Evolutionary conservation across 2,329 filamentous ascomycete genomes (phyloP).

Genomic region (Fusarium sterilihyphosum): DNA sequence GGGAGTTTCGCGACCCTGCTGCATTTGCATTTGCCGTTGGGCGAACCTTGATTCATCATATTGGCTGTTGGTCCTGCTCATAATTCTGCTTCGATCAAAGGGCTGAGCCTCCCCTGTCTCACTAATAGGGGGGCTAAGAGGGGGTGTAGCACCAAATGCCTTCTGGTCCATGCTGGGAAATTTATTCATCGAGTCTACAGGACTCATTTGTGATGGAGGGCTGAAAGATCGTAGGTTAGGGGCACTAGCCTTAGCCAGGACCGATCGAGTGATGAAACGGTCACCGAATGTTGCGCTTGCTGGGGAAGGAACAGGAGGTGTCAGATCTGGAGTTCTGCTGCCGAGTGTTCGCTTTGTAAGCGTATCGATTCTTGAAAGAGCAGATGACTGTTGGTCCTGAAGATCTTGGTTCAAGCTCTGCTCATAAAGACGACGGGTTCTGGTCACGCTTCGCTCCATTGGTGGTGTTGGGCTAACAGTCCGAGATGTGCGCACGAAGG

Average conservation of each 20-base stretch:
- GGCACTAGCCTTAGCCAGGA: conserved; percentile 69
- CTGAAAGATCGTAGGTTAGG: conserved; percentile 72
- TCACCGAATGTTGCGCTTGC: conserved; percentile 56
- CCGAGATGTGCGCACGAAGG: conserved; percentile 50
- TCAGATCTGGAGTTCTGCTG: conserved; percentile 61
- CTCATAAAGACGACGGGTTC: conserved; percentile 82
- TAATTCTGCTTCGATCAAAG: conserved; percentile 84
- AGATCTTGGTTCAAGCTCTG: conserved; percentile 82
- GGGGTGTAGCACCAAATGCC: conserved; percentile 49
- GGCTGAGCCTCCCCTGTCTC: conserved; percentile 74
- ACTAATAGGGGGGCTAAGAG: conserved; percentile 68
- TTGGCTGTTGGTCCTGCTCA: conserved; percentile 70
- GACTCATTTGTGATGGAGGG: conserved; percentile 54
- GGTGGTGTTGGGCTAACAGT: conserved; percentile 53
- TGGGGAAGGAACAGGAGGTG: conserved; percentile 58
- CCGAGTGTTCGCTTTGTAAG: conserved; percentile 69
- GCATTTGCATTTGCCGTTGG: conserved; percentile 82
- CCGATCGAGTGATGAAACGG: conserved; percentile 57
- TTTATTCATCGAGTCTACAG: conserved; percentile 50
- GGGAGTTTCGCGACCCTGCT: conserved; percentile 76
- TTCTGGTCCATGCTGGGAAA: conserved; percentile 50
- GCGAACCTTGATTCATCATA: conserved; percentile 90
- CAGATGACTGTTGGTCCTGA: conserved; percentile 81
- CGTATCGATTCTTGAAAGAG: conserved; percentile 82
- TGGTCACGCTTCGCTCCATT: conserved; percentile 73